A percentile compares a stretch with the other conserved stretches of the same genome.
Evolutionary conservation across 2,329 filamentous ascomycete species (phyloP).

Genomic region (Dactylonectria macrodidyma): DNA sequence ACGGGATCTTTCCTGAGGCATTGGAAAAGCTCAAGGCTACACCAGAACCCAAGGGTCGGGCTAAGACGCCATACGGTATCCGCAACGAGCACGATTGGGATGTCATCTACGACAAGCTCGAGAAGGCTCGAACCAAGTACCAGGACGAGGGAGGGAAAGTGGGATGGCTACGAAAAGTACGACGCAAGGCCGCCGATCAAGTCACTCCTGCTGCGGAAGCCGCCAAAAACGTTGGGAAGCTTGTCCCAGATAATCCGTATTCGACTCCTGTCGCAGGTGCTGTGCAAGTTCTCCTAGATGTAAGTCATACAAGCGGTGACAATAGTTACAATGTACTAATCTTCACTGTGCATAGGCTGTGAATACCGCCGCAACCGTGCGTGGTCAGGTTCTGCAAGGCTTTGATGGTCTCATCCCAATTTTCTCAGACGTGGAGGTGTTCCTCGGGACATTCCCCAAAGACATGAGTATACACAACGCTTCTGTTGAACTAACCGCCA

Average conservation of each 20-base stretch:
- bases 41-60: not conserved
- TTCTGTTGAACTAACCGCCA: not conserved
- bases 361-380: not conserved
- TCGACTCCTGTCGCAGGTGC: constrained; percentile 11
- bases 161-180: constrained; percentile 12
- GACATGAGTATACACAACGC: constrained; percentile 2
- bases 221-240: not conserved
- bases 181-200: constrained; percentile 13
- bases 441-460: constrained; percentile 13
- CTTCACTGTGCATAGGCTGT: not conserved
- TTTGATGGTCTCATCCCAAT: constrained; percentile 16
- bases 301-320: not conserved
- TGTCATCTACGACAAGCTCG: constrained; percentile 4
- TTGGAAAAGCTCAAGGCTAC: not conserved
- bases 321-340: not conserved
- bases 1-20: constrained; percentile 4
- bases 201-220: not conserved
- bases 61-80: not conserved
- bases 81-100: constrained; percentile 7
- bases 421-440: constrained; percentile 25
- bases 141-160: constrained; percentile 2
- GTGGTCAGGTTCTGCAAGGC: not conserved
- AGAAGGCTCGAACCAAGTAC: constrained; percentile 5
- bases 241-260: constrained; percentile 10
- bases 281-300: constrained; percentile 18